Evolutionary conservation across 2,329 filamentous ascomycete genomes (phyloP), one percentile per base, ranked within the genome.

Genomic region (Beauveria sp.): DNA sequence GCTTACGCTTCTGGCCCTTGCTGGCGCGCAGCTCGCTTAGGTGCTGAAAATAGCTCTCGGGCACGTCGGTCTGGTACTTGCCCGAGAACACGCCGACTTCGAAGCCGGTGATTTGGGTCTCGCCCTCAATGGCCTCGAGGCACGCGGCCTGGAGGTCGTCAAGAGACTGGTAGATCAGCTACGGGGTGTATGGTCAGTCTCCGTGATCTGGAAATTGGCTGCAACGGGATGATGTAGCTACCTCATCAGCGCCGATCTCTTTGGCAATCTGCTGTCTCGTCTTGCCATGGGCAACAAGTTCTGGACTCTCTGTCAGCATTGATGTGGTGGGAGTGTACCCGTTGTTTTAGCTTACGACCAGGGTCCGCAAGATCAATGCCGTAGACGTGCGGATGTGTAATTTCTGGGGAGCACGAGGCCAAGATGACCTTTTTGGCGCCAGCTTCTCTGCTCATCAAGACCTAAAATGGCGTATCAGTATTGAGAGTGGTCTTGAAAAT

Each of bases 51-150:
- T 97, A 97, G 43, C 83, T 86, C 7, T 86, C 82, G 1, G 88
- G 84, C 1, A 97, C 89, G 0, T 86, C 85, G 0, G 93, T 97
- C 64, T 90, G 81, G 74, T 97, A 97, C 65, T 86, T 85, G 51
- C 93, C 93, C 70, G 87, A 91, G 77, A 98, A 97, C 9, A 97
- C 93, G 59, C 93, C 93, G 2, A 96, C 86, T 71, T 98, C 93
- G 66, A 97, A 97, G 60, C 22, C 22, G 22, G 22, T 79, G 67
- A 83, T 71, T 42, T 74, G 72, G 40, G 78, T 76, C 63, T 82
- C 75, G 60, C 82, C 77, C 56, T 86, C 81, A 63, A 85, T 86
- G 4, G 90, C 82, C 66, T 91, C 86, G 1, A 86, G 82, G 70
- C 93, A 97, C 0, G 92, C 86, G 34, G 81, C 85, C 70, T 89